phyloP scores from a whole-genome alignment of 495 filamentous ascomycete species.

The Lasiosphaeria ovina region DNA sequence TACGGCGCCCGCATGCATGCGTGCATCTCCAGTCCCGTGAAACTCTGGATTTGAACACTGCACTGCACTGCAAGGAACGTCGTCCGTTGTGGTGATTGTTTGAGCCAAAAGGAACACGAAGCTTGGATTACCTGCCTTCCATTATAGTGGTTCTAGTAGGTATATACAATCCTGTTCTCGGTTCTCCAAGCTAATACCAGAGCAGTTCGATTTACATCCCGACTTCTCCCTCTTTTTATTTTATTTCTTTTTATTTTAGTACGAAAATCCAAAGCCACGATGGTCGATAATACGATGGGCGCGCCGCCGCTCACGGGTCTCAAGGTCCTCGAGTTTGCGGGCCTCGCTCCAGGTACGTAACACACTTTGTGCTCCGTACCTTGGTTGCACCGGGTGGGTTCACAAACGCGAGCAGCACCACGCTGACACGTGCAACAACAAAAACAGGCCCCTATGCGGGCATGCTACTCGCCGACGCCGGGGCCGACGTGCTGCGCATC shows the following conservation, averaged over 20 bases:
- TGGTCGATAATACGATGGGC: background rate
- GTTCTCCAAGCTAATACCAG: too few relatives aligned
- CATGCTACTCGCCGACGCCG: constrained; percentile 83
- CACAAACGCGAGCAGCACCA: background rate
- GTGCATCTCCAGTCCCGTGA: too few relatives aligned
- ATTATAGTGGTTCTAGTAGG: too few relatives aligned
- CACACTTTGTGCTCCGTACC: background rate
- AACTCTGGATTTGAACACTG: too few relatives aligned
- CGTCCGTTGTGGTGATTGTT: too few relatives aligned
- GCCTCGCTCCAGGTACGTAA: constrained; percentile 75
- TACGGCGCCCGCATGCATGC: too few relatives aligned
- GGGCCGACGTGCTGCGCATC: constrained; percentile 82
- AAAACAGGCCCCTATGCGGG: constrained; percentile 77
- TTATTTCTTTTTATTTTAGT: too few relatives aligned
- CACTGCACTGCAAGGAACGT: too few relatives aligned
- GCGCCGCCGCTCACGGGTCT: constrained; percentile 68
- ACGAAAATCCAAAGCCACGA: too few relatives aligned
- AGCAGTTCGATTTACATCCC: background rate
- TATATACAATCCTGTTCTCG: too few relatives aligned
- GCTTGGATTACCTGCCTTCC: too few relatives aligned
- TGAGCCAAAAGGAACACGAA: too few relatives aligned
- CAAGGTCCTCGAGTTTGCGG: constrained; percentile 85
- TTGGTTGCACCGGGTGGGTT: background rate
- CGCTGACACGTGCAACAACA: background rate
- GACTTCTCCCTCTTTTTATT: background rate